Percentiles rank a stretch among this genome's conserved stretches.
phyloP scores from a whole-genome alignment of 139 green algal genomes.

The Choricystis sp. region DNA sequence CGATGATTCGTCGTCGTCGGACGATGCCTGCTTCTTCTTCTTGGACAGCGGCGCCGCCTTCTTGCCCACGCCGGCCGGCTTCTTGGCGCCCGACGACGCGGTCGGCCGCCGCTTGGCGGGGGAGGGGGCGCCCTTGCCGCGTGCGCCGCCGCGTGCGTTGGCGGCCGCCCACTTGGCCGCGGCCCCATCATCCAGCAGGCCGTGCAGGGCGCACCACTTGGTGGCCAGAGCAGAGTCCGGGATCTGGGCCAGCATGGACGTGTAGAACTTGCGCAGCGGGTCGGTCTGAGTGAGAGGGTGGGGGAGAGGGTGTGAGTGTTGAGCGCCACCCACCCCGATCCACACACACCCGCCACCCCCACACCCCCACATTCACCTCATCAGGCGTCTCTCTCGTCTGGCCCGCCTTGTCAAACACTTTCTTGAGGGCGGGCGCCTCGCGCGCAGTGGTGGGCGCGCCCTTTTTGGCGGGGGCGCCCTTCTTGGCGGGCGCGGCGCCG shows the following conservation, averaged over 20 bases:
- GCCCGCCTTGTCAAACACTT: conserved; percentile 51
- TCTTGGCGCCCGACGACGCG: too few species aligned
- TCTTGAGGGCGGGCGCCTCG: too few species aligned
- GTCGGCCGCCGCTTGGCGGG: too few species aligned
- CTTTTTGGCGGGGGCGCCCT: neutral
- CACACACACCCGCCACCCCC: neutral
- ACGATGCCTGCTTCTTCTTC: too few species aligned
- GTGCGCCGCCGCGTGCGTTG: too few species aligned
- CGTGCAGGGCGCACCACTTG: conserved; percentile 40
- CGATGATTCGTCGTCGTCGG: too few species aligned
- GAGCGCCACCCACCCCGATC: neutral
- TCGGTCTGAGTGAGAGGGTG: conserved; percentile 29
- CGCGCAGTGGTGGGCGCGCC: neutral
- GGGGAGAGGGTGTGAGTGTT: neutral
- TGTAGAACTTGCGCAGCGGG: conserved; percentile 63
- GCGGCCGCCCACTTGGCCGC: conserved; percentile 2
- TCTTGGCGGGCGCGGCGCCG: neutral
- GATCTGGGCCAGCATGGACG: conserved; percentile 40
- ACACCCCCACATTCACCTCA: conserved; percentile 41
- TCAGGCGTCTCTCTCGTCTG: conserved; percentile 52
- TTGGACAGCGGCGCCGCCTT: too few species aligned
- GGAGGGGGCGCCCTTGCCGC: too few species aligned
- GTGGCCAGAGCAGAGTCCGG: conserved; percentile 54
- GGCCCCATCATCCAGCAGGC: conserved; percentile 43
- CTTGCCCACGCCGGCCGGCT: too few species aligned